Base-by-base conservation (phyloP, 2,329 filamentous ascomycete species). In the Beauveria sp. region DNA sequence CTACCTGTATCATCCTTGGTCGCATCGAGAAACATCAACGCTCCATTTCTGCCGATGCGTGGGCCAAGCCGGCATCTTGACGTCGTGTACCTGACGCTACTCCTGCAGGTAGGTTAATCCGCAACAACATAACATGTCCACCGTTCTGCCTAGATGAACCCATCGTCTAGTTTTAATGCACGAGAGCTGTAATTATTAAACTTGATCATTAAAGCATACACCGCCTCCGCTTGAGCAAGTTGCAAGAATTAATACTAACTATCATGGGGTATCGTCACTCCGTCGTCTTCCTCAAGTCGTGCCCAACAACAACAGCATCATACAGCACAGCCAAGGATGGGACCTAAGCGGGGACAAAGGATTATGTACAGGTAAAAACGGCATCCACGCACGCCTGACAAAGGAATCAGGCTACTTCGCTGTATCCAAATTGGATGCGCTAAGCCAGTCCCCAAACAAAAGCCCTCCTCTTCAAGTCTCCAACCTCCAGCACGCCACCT, bases 211-310 rank as follows among this genome's bases (percentile, higher is more conserved):
- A 20, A 9, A 14, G 38, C 38, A 28, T 10, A 24, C 34, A 38
- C 50, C 5, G 38, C 12, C 8, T n/a, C 6, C 20, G 22, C 14
- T 26, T 18, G 24, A 22, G 52, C n/a, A 18, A 34, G 34, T 42
- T 52, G n/a, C 47, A 53, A 43, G 14, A 34, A 53, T 53, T 38
- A 60, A 49, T 60, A 54, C 28, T 54, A 54, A 45, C 22, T 52
- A 54, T 60, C 58, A 54, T 60, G 58, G 58, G 57, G 58, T 60
- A 60, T 60, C 58, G 58, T 60, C 50, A 60, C 50, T 60, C 58
- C 43, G 49, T 60, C 20, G 49, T 60, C 20, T 46, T 47, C 43
- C 51, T 24, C 26, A 47, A 53, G 12, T 60, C 58, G 50, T 60
- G 50, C 43, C 50, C 42, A 47, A 46, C 43, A 60, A 24, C 54